Evolutionary conservation across 345 rosid species (phyloP).

Genomic region (Carallia brachiata): DNA sequence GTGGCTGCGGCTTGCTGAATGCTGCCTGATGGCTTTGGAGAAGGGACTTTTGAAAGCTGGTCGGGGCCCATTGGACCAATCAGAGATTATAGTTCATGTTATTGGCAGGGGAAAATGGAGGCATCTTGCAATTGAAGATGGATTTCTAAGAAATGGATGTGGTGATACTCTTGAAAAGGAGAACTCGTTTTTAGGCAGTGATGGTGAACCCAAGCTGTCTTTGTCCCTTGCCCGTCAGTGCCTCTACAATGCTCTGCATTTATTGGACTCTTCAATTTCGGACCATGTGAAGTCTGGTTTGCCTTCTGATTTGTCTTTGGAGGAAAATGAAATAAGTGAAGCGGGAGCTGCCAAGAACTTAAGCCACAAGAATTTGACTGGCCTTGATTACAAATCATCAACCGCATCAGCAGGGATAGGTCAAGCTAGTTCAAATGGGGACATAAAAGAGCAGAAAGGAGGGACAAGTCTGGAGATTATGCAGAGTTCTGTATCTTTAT

Average conservation of each 20-base stretch:
- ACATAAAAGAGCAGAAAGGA: constrained; percentile 70
- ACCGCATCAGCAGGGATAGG: constrained; percentile 38
- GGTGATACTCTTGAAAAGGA: constrained; percentile 38
- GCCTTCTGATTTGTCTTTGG: constrained; percentile 40
- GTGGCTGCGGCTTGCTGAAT: constrained; percentile 97
- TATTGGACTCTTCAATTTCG: constrained; percentile 49
- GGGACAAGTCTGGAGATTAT: constrained; percentile 63
- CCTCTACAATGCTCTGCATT: constrained; percentile 70
- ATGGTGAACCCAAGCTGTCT: constrained; percentile 68
- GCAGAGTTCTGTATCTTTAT: constrained; percentile 56
- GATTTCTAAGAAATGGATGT: constrained; percentile 39
- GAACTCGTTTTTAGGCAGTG: constrained; percentile 32
- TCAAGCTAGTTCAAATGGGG: constrained; percentile 60
- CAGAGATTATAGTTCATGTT: constrained; percentile 58
- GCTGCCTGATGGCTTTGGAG: constrained; percentile 82
- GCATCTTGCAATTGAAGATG: constrained; percentile 59
- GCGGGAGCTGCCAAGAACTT: constrained; percentile 29
- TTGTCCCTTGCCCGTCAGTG: constrained; percentile 73
- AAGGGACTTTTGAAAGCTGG: constrained; percentile 59
- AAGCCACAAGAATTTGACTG: constrained; percentile 39
- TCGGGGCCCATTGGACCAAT: constrained; percentile 36
- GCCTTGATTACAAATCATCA: constrained; percentile 41
- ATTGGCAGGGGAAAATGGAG: constrained; percentile 95
- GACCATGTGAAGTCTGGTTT: constrained; percentile 41
- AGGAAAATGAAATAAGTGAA: constrained; percentile 47